Evolutionary conservation across 2,329 filamentous ascomycete species (phyloP), one percentile per base, ranked within the genome.

Genomic region (Fusarium decemcellulare): DNA sequence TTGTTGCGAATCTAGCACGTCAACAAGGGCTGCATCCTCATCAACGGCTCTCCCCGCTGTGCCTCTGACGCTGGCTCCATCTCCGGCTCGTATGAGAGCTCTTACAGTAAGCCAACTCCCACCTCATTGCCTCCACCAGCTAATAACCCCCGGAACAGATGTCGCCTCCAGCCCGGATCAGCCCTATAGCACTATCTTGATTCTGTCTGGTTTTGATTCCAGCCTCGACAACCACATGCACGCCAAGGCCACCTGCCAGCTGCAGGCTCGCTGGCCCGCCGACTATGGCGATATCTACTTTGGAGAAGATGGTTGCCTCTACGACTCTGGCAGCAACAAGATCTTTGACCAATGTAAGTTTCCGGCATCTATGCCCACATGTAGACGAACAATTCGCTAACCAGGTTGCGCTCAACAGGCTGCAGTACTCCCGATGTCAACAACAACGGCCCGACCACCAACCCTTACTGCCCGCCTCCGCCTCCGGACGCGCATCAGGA

Each of bases 261-360:
- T 67, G 4, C 61, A 63, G 8, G 61, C 61, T 32, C 55, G 48
- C 42, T 63, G 55, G 55, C 56, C 64, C 11, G 37, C 56, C 11
- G 58, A 67, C 52, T 67, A 60, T 23, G 61, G 64, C 23, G 64
- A 64, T 36, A 34, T 67, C 5, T 58, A 42, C 29, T 60, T 58
- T 10, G 56, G 56, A 12, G 56, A 51, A 5, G 64, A 67, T n/a
- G 61, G 61, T 2, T 67, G 56, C 10, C 64, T 67, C 3, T 67
- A 64, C 32, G 61, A 67, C 8, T 43, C 63, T 9, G 8, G 30
- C 1, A 62, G 39, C 50, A 59, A 63, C 46, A 62, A 56, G 40
- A 66, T 66, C 39, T 59, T 54, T 11, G 50, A 63, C 16, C 63
- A 66, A 27, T 62, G 59, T 34, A 34, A 9, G 32, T 34, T 9